Evolutionary conservation across 1,284 basidiomycete species (phyloP).

Genomic region (Ceratobasidium sp.): DNA sequence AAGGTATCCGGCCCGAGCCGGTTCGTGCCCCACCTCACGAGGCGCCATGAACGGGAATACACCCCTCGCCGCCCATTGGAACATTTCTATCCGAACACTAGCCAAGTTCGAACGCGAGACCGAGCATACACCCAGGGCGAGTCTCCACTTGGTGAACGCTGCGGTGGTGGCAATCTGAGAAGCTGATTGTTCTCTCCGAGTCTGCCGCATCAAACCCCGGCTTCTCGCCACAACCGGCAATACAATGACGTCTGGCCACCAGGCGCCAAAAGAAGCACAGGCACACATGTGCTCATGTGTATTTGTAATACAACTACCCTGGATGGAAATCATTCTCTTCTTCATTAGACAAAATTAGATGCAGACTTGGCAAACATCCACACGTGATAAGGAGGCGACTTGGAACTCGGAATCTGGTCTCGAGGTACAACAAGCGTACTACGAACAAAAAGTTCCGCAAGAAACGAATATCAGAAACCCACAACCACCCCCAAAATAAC

Average conservation of each 20-base stretch:
- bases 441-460: too few species aligned
- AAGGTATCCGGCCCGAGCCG: constrained; percentile 1
- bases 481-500: too few species aligned
- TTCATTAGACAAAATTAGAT: not conserved
- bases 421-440: too few species aligned
- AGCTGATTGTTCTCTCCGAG: not conserved
- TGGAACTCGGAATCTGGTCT: too few species aligned
- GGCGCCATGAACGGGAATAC: not conserved
- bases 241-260: not conserved
- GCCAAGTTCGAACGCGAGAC: too few species aligned
- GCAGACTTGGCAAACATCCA: not conserved
- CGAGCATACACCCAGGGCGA: too few species aligned
- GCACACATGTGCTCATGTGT: too few species aligned
- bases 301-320: too few species aligned
- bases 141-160: too few species aligned
- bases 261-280: not conserved
- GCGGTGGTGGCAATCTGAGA: not conserved
- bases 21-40: not conserved
- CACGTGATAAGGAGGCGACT: too few species aligned
- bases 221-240: not conserved
- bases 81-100: not conserved
- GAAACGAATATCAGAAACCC: too few species aligned
- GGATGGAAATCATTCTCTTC: too few species aligned
- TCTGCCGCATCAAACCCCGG: not conserved
- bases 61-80: not conserved